Evolutionary conservation across 225 moss, liverwort and hornwort genomes (phyloP), one percentile per base, ranked within the genome.

Genomic region (Ulota crispa): DNA sequence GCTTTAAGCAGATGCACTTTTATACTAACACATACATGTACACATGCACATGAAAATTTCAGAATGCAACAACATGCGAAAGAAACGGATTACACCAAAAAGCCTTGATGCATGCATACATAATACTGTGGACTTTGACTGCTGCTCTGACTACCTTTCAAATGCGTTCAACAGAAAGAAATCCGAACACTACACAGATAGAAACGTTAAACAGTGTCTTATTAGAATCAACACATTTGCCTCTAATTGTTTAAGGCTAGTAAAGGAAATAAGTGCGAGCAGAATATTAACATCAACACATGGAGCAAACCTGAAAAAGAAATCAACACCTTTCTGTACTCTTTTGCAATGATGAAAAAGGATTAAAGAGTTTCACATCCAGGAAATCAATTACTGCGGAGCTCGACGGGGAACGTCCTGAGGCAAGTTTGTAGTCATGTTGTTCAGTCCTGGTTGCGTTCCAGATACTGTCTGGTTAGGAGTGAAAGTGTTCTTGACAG

Each of bases 371-470:
- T 15, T 31, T 6, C 11, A 41, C 37, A 54, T 2, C 7, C 66
- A 19, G 20, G 3, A 23, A 27, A 16, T 65, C 1, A n/a, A 3
- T 39, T 70, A 89, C 52, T 87, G 36, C 12, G 83, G 70, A 27
- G 81, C 76, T 64, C 53, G 31, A 24, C 72, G 87, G 39, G 85
- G 76, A 21, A 81, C 87, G 20, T 90, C 90, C 31, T 79, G 76
- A 14, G 86, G 80, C 70, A 21, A 0, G 67, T 65, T 32, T 24
- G 70, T 85, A 75, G 8, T 81, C 23, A 52, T 0, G 74, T 75
- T 81, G 0, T 84, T 0, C 75, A 84, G 16, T 16, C 84, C 87
- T 23, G 84, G 87, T 64, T 84, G 81, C 1, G 84, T 50, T 8
- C 75, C 70, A 21, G 78, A 52, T 9, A 56, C 26, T 1, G 81